Conservation (phyloP, 225 moss, liverwort and hornwort genomes). For the Physcomitrium patens region DNA sequence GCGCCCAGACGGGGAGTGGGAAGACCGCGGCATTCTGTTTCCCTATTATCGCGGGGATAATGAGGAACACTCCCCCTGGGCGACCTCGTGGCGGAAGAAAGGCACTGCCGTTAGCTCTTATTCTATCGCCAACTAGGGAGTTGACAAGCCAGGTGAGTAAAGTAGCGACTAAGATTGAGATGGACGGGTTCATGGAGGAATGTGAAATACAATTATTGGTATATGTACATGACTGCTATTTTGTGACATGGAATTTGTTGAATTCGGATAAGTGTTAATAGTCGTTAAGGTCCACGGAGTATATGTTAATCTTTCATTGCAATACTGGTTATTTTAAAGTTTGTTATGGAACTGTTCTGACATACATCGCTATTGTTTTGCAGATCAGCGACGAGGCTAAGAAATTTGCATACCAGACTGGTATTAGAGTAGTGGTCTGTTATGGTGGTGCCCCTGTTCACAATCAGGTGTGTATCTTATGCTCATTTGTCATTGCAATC, state of each 20-base stretch:
- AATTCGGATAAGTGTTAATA: too few species aligned
- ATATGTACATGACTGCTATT: too few species aligned
- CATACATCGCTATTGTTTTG: not conserved
- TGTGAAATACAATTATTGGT: too few species aligned
- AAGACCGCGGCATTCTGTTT: conserved; percentile 99
- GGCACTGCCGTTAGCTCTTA: conserved; percentile 73
- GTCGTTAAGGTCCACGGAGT: too few species aligned
- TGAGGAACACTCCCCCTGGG: conserved; percentile 90
- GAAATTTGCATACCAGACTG: conserved; percentile 98
- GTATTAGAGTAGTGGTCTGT: conserved; percentile 92
- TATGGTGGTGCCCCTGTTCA: conserved; percentile 97
- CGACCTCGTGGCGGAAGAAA: conserved; percentile 83
- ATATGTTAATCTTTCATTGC: too few species aligned
- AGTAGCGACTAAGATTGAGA: not conserved
- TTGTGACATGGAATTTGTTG: too few species aligned
- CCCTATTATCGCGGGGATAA: conserved; percentile 93
- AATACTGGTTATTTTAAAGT: too few species aligned
- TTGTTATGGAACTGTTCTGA: not conserved
- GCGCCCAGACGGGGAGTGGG: conserved; percentile 96
- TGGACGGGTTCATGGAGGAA: conserved; percentile 40
- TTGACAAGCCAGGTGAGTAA: conserved; percentile 68
- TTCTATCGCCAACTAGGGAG: conserved; percentile 82
- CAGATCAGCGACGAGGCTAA: conserved; percentile 99
- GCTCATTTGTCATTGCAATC: too few species aligned
- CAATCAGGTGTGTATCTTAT: conserved; percentile 57